phyloP scores from a whole-genome alignment of 768 basidiomycete species.

The Boletus speciosus region DNA sequence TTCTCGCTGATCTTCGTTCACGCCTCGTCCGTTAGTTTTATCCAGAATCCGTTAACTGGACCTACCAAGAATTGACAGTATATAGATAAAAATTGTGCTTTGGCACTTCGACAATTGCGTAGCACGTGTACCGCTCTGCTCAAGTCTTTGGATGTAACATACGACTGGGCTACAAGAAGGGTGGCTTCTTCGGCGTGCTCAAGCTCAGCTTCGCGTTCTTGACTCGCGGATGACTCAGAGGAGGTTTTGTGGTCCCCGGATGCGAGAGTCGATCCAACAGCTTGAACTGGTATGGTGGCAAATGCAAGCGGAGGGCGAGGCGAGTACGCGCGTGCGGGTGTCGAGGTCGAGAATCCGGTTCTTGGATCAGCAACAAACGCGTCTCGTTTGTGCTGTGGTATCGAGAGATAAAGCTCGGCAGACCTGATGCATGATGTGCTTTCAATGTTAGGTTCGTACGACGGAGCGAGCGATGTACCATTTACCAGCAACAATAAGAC shows the following conservation, averaged over 20 bases:
- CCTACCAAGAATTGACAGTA: constrained; percentile 88
- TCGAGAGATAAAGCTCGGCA: constrained; percentile 67
- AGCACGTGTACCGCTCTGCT: constrained; percentile 67
- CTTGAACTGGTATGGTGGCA: constrained; percentile 19
- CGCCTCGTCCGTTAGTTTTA: constrained; percentile 2
- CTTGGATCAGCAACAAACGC: constrained; percentile 23
- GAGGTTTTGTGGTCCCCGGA: constrained; percentile 7
- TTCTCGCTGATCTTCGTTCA: constrained; percentile 72
- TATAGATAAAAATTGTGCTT: constrained; percentile 69
- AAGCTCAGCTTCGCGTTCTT: constrained; percentile 41
- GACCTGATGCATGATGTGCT: constrained; percentile 47
- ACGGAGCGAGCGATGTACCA: constrained; percentile 48
- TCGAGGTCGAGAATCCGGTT: constrained; percentile 54
- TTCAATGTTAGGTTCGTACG: constrained; percentile 13
- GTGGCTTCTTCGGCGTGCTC: constrained; percentile 67
- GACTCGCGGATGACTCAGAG: constrained; percentile 23
- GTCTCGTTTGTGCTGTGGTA: constrained; percentile 47
- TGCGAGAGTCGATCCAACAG: constrained; percentile 33
- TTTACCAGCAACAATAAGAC: constrained; percentile 67
- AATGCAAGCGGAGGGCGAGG: constrained; percentile 40
- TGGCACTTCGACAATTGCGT: constrained; percentile 60
- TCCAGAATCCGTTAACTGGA: constrained; percentile 10
- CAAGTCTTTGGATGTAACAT: constrained; percentile 76
- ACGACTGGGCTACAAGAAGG: constrained; percentile 68
- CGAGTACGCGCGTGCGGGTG: constrained; percentile 49